phyloP scores from a whole-genome alignment of 116 monocot genomes.

The Trichopus zeylanicus region DNA sequence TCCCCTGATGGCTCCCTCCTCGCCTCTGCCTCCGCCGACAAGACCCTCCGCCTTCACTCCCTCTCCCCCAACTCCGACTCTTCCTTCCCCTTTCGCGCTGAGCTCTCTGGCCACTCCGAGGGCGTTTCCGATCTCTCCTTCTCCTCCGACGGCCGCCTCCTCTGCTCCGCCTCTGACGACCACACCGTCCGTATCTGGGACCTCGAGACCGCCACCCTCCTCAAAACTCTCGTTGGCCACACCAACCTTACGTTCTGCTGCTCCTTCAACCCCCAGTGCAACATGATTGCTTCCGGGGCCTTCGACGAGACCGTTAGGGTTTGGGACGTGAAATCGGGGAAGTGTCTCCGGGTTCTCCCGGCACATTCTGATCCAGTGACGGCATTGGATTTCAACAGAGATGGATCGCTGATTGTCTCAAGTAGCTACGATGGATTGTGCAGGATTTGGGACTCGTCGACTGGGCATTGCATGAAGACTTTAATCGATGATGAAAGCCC shows the following conservation, averaged over 20 bases:
- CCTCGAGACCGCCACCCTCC: conserved; percentile 10
- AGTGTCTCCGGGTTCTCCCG: conserved; percentile 33
- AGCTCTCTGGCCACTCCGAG: conserved; percentile 23
- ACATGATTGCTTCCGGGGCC: conserved; percentile 34
- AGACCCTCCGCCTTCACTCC: conserved; percentile 20
- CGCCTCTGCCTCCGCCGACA: conserved; percentile 42
- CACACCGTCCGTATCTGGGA: conserved; percentile 35
- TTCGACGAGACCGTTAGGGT: conserved; percentile 42
- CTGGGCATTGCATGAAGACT: conserved; percentile 37
- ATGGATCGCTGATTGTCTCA: conserved; percentile 27
- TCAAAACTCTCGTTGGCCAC: conserved; percentile 36
- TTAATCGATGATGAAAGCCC: conserved; percentile 37
- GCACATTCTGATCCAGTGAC: conserved; percentile 42
- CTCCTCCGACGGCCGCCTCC: conserved; percentile 28
- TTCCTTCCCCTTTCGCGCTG: conserved; percentile 17
- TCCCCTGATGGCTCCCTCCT: conserved; percentile 33
- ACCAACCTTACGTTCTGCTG: conserved; percentile 38
- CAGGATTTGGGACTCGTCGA: conserved; percentile 32
- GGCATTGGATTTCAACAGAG: conserved; percentile 26
- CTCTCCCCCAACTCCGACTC: no score
- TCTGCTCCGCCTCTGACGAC: conserved; percentile 39
- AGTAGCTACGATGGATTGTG: conserved; percentile 39
- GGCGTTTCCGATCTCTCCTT: conserved; percentile 34
- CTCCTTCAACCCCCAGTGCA: conserved; percentile 30
- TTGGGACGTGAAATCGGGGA: conserved; percentile 37